Conservation (phyloP, 1,284 basidiomycete species). For the Fistulina hepatica region DNA sequence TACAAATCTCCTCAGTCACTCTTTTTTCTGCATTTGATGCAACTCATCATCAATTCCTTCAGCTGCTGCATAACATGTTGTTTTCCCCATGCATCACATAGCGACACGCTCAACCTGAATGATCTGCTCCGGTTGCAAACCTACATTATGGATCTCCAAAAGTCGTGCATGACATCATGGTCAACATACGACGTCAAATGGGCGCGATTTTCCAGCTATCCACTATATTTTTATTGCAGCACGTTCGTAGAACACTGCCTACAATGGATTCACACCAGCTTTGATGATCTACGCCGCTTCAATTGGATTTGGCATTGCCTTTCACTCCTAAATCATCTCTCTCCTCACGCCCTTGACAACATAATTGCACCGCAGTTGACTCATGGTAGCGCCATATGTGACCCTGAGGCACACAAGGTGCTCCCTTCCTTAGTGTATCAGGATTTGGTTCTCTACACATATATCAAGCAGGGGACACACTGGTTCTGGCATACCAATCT, state of each 20-base stretch:
- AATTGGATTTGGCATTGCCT: constrained; percentile 1
- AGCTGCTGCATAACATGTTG: no score
- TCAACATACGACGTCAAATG: background rate
- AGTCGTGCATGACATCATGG: background rate
- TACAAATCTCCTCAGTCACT: background rate
- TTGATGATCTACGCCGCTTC: background rate
- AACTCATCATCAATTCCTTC: background rate
- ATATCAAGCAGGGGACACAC: no score
- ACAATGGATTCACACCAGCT: background rate
- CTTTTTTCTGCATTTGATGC: background rate
- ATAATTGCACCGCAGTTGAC: constrained; percentile 34
- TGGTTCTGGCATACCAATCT: no score
- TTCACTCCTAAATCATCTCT: background rate
- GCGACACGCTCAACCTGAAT: no score
- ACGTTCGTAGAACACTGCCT: background rate
- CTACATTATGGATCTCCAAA: background rate
- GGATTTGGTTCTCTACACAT: no score
- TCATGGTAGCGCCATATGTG: no score
- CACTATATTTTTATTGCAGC: background rate
- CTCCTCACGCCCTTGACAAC: constrained; percentile 24
- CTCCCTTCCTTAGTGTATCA: no score
- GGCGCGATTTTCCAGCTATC: background rate
- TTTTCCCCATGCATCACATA: no score
- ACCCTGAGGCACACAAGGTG: no score
- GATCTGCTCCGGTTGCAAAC: background rate